Percentiles rank a stretch among this genome's conserved stretches.
These are phyloP conservation scores for Henckelia pumila DNA, from an alignment of 257 asterid species.

Conservation along the genomic window DNA sequence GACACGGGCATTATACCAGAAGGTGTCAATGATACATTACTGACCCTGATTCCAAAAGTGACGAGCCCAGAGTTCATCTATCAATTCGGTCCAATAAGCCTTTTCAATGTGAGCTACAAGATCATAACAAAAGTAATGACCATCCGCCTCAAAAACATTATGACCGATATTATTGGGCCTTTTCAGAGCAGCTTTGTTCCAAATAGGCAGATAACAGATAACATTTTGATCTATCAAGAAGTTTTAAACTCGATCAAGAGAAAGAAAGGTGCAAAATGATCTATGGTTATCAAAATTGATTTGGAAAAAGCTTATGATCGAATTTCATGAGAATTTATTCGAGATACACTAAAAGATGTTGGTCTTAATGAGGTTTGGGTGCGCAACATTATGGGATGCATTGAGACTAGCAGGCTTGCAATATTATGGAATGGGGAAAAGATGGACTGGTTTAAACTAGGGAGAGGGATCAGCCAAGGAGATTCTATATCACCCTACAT, in stretches of 20 bases:
- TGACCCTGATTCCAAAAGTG: not conserved
- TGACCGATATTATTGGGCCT: not conserved
- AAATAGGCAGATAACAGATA: not conserved
- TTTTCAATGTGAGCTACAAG: not conserved
- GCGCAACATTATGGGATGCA: not conserved
- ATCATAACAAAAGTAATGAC: not conserved
- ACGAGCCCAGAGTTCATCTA: fast-evolving
- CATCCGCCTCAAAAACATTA: not conserved
- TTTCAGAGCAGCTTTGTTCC: not conserved
- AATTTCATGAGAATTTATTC: not conserved
- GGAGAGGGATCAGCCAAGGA: not conserved
- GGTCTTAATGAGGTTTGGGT: not conserved
- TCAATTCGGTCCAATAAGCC: not conserved
- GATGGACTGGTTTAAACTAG: not conserved
- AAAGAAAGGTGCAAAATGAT: not conserved
- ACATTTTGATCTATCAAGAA: not conserved
- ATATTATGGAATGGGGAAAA: not conserved
- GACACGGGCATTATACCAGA: fast-evolving
- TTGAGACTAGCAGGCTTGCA: not conserved
- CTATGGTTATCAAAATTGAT: not conserved
- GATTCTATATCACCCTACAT: not conserved
- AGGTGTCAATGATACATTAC: not conserved
- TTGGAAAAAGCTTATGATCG: not conserved
- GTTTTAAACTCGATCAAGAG: not conserved
- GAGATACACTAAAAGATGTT: not conserved